phyloP scores from a whole-genome alignment of 345 rosid species.

The Salix brachista region DNA sequence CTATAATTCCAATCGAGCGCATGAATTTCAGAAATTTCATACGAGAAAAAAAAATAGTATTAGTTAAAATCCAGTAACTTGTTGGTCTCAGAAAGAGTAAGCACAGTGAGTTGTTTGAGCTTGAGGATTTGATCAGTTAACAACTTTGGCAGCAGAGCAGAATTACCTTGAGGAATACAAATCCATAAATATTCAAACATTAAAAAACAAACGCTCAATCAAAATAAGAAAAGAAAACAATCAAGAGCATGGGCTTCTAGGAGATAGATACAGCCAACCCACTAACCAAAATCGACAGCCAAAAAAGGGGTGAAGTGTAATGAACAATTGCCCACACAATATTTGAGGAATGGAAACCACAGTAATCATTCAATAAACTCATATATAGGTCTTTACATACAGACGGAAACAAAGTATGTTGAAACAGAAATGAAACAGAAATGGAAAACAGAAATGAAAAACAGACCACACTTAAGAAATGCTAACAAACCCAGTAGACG shows the following conservation, averaged over 20 bases:
- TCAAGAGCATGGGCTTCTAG: neutral
- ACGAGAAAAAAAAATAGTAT: neutral
- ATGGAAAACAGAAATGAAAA: too few relatives aligned
- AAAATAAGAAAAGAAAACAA: neutral
- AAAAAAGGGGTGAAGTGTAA: neutral
- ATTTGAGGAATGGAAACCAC: too few relatives aligned
- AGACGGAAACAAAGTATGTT: too few relatives aligned
- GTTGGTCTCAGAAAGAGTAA: slow-evolving; percentile 15
- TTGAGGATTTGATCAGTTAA: slow-evolving; percentile 13
- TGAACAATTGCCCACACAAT: too few relatives aligned
- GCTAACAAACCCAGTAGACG: too few relatives aligned
- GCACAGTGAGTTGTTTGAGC: slow-evolving; percentile 22
- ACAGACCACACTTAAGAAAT: too few relatives aligned
- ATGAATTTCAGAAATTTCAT: neutral
- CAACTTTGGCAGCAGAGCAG: slow-evolving; percentile 2
- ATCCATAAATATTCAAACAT: neutral
- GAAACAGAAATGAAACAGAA: too few relatives aligned
- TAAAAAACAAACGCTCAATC: neutral
- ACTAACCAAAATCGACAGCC: neutral
- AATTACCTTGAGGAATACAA: neutral
- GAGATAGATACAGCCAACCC: neutral
- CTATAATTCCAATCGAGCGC: neutral
- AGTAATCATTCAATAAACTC: too few relatives aligned
- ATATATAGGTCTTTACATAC: too few relatives aligned
- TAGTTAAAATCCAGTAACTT: slow-evolving; percentile 4